phyloP scores from a whole-genome alignment of 352 stramenopile species.

The Thalassiosira hispida region DNA sequence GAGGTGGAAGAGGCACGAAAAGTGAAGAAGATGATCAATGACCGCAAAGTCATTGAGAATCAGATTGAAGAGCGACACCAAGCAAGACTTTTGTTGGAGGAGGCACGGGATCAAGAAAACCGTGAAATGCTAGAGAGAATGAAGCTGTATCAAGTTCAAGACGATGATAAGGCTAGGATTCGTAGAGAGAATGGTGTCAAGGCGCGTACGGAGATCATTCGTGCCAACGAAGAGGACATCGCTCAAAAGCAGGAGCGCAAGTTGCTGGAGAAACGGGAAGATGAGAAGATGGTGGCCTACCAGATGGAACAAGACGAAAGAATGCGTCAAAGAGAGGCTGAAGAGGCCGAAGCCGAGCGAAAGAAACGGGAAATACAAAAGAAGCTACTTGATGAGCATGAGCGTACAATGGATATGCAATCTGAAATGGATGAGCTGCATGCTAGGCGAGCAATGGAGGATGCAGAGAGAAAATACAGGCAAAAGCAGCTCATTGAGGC shows the following conservation, averaged over 20 bases:
- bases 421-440: slow-evolving; percentile 91
- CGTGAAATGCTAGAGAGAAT: slow-evolving; percentile 90
- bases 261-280: slow-evolving; percentile 65
- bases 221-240: slow-evolving; percentile 75
- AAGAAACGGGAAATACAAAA: slow-evolving; percentile 87
- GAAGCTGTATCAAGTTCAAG: slow-evolving; percentile 73
- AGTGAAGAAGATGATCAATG: slow-evolving; percentile 81
- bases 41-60: slow-evolving; percentile 87
- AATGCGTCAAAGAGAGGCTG: slow-evolving; percentile 63
- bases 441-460: slow-evolving; percentile 90
- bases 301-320: slow-evolving; percentile 69
- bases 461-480: slow-evolving; percentile 88
- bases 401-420: slow-evolving; percentile 81
- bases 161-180: slow-evolving; percentile 54
- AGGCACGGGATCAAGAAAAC: slow-evolving; percentile 88
- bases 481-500: slow-evolving; percentile 88
- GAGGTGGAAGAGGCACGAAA: slow-evolving; percentile 87
- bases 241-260: slow-evolving; percentile 54
- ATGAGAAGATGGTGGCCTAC: slow-evolving; percentile 68
- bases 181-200: slow-evolving; percentile 44
- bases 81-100: slow-evolving; percentile 89
- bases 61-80: slow-evolving; percentile 84
- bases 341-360: slow-evolving; percentile 71
- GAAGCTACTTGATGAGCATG: slow-evolving; percentile 87
- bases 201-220: slow-evolving; percentile 72